Conservation (phyloP, 345 rosid genomes). For the Eucalyptus cloeziana region DNA sequence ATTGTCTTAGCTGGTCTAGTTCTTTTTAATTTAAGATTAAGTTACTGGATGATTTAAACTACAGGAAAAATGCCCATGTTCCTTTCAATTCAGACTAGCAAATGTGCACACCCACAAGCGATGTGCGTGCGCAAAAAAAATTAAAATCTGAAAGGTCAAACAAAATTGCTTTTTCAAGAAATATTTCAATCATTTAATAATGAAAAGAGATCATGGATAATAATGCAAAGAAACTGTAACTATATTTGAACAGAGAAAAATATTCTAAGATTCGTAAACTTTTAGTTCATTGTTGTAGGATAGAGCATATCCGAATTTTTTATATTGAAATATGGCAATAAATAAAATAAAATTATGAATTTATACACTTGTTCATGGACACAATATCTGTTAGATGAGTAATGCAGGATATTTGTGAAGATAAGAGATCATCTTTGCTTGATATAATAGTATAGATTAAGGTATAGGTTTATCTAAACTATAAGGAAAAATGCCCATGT, state of each 20-base stretch:
- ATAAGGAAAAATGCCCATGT: neutral
- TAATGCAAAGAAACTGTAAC: neutral
- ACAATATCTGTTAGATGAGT: neutral
- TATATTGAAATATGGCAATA: neutral
- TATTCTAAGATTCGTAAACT: too few species aligned
- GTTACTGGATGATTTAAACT: neutral
- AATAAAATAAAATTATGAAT: neutral
- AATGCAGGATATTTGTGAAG: neutral
- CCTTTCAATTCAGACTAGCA: neutral
- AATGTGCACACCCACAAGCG: neutral
- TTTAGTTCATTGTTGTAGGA: neutral
- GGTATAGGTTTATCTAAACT: neutral
- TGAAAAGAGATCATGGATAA: neutral
- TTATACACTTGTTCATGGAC: neutral
- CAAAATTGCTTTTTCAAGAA: neutral
- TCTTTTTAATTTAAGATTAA: neutral
- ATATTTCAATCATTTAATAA: neutral
- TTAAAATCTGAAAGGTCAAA: neutral
- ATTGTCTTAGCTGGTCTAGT: neutral
- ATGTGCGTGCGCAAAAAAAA: neutral
- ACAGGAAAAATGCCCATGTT: neutral
- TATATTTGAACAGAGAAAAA: neutral
- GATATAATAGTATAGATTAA: neutral
- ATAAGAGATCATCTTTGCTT: neutral
- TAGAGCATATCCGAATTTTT: neutral